phyloP scores from a whole-genome alignment of 768 basidiomycete species.

The Lyophyllum decastes region DNA sequence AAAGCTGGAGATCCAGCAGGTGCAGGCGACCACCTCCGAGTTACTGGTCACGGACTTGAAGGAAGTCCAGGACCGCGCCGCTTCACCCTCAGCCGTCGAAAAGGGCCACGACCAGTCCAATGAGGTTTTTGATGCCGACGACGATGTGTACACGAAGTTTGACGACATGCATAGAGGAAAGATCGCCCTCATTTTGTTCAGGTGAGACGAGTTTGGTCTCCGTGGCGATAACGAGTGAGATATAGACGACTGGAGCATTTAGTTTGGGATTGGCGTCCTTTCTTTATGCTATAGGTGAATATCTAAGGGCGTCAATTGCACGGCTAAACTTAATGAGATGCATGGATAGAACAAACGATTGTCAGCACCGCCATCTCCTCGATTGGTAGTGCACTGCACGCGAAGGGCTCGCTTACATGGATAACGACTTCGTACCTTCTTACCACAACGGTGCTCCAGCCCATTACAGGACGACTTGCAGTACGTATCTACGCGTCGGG shows the following conservation, averaged over 20 bases:
- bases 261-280: constrained; percentile 17
- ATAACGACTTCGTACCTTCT: constrained; percentile 27
- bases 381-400: constrained; percentile 25
- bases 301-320: background rate
- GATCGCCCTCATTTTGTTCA: constrained; percentile 14
- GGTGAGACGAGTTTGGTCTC: background rate
- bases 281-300: constrained; percentile 17
- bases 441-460: constrained; percentile 25
- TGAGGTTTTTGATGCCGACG: background rate
- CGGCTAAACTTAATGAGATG: background rate
- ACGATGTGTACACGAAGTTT: constrained; percentile 10
- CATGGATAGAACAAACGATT: constrained; percentile 23
- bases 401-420: constrained; percentile 25
- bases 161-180: constrained; percentile 13
- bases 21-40: background rate
- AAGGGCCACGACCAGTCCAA: background rate
- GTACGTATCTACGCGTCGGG: constrained; percentile 7
- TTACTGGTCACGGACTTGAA: background rate
- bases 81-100: background rate
- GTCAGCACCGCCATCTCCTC: constrained; percentile 24
- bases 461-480: constrained; percentile 24
- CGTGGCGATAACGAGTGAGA: background rate
- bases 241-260: background rate
- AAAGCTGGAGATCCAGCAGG: background rate
- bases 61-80: background rate